phyloP scores from a whole-genome alignment of 345 rosid species.

The Eucalyptus pauciflora region DNA sequence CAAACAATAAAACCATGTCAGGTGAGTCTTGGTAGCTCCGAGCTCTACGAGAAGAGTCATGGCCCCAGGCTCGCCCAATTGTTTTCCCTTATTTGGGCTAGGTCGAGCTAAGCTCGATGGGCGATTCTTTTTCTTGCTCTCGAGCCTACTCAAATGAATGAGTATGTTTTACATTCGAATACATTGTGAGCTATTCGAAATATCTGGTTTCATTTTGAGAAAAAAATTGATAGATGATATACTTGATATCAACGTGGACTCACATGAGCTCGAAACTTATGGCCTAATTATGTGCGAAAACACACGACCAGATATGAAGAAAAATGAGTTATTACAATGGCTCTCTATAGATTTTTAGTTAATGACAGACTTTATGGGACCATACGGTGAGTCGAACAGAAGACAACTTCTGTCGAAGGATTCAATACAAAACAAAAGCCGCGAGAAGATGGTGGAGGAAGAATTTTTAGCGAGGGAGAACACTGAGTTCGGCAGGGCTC shows the following conservation, averaged over 20 bases:
- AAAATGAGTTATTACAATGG: background rate
- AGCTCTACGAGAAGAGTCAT: background rate
- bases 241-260: background rate
- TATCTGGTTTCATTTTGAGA: rapidly evolving
- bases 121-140: background rate
- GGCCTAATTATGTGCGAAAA: background rate
- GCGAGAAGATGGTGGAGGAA: too few relatives aligned
- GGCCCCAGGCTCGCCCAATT: background rate
- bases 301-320: background rate
- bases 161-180: background rate
- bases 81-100: background rate
- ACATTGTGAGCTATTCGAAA: rapidly evolving
- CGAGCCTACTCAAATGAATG: background rate
- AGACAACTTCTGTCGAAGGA: background rate
- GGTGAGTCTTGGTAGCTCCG: background rate
- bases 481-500: too few relatives aligned
- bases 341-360: background rate
- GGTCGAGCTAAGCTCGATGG: background rate
- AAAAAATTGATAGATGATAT: background rate
- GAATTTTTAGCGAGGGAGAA: too few relatives aligned
- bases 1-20: background rate
- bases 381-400: background rate
- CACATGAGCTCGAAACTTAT: background rate
- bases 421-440: background rate
- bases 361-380: background rate